These are phyloP conservation scores for Magnolia officinalis DNA, from an alignment of 164 flowering plant species.

Conservation along the genomic window DNA sequence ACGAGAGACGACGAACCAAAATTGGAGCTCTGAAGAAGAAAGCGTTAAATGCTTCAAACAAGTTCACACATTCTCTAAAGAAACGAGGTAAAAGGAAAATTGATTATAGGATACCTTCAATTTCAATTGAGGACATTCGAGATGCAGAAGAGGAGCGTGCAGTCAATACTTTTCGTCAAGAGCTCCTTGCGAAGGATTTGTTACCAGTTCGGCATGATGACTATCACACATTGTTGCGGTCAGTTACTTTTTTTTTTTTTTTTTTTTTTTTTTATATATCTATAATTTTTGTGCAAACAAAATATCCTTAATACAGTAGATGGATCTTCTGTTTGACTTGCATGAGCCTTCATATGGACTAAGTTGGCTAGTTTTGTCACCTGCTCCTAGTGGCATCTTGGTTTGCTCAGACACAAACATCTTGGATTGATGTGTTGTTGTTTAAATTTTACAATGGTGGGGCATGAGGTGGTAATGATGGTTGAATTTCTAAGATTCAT, in stretches of 20 bases:
- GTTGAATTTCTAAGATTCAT: too few relatives aligned
- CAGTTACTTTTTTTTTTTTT: neutral
- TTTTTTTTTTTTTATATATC: neutral
- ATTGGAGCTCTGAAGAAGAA: constrained; percentile 75
- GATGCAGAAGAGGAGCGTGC: constrained; percentile 76
- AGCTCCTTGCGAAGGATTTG: constrained; percentile 51
- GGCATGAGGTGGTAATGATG: too few relatives aligned
- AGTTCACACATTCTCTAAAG: constrained; percentile 84
- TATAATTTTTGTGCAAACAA: neutral
- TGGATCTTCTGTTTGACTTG: neutral
- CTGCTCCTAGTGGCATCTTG: neutral
- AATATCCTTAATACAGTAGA: neutral
- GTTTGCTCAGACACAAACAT: neutral
- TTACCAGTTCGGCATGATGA: constrained; percentile 82
- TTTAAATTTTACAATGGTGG: too few relatives aligned
- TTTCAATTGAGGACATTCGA: constrained; percentile 76
- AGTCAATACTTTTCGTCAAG: constrained; percentile 67
- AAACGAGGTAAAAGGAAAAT: constrained; percentile 79
- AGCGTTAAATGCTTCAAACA: constrained; percentile 80
- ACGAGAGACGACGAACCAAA: constrained; percentile 69
- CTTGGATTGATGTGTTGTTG: neutral
- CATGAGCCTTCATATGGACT: neutral
- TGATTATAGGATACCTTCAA: constrained; percentile 62
- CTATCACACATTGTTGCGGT: constrained; percentile 83
- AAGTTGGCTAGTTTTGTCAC: neutral